Evolutionary conservation across 2,329 filamentous ascomycete genomes (phyloP).

Genomic region (Colletotrichum orchidophilum): DNA sequence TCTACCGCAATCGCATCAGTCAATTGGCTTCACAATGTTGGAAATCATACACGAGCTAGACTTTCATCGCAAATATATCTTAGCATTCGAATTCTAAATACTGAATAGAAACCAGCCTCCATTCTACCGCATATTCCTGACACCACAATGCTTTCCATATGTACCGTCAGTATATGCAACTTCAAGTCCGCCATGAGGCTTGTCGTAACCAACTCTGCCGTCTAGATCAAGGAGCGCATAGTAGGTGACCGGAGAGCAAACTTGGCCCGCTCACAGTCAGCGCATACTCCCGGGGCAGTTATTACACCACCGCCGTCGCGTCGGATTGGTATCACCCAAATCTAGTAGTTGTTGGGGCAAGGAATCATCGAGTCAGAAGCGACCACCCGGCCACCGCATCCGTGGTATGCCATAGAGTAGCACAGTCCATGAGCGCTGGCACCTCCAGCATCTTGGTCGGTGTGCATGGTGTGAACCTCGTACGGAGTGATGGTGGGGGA

Average conservation of each 20-base stretch:
- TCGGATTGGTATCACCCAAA: neutral
- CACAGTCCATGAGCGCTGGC: slow-evolving; percentile 2
- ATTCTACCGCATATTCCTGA: neutral
- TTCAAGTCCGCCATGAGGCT: neutral
- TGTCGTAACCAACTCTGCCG: neutral
- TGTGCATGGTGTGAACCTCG: neutral
- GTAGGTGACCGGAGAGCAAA: neutral
- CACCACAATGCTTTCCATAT: neutral
- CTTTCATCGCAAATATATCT: neutral
- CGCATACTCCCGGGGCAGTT: neutral
- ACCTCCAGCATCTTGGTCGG: neutral
- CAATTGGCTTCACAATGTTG: neutral
- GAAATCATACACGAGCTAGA: neutral
- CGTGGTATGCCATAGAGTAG: slow-evolving; percentile 14
- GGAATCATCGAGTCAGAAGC: neutral
- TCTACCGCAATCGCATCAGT: neutral
- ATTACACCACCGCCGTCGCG: neutral
- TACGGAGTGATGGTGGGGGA: slow-evolving; percentile 7
- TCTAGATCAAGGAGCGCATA: neutral
- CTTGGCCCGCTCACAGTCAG: neutral
- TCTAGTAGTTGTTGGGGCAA: slow-evolving; percentile 14
- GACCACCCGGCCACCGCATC: neutral
- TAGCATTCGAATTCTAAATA: neutral
- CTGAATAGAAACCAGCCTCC: neutral
- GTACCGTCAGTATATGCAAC: neutral